Base-by-base conservation (phyloP, 495 filamentous ascomycete genomes). In the Tuber indicum region DNA sequence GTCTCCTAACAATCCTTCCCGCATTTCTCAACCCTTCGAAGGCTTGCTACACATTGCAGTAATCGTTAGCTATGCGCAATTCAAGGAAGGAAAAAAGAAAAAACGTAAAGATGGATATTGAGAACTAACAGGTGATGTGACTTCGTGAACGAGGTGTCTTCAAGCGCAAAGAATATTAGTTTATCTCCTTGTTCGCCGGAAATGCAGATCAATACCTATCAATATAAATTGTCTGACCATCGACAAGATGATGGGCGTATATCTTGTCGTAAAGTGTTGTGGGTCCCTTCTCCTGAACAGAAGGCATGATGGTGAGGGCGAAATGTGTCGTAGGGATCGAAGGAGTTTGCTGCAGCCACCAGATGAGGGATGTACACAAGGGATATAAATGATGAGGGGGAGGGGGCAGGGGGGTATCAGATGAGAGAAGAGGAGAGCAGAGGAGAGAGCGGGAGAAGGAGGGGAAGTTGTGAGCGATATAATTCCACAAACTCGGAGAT, bases 251-350 rank as follows among this genome's bases (percentile, higher is more conserved):
- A 85, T 90, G 90, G 78, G 92, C 89, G 84, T 98, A 91, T 84
- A 99, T 94, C 90, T 98, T 98, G 88, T 99, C 96, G 86, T 99
- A 98, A 84, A 97, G 90, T 83, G 94, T 98, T 86, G 91, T 91
- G 72, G 93, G 94, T 76, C 88, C 88, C 83, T 87, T 86, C 81
- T 92, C 91, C 26, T 78, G 66, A 81, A 91, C 92, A 83, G 87
- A 88, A 82, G 94, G 94, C 94, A 98, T 98, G 77, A 85, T 90
- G 84, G 16, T 75, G 23, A 69, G 85, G 80, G 78, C 43, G 75
- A 71, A 47, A 39, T 44, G 23, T 43, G 74, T 45, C 49, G 39
- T 41, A 42, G 58, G 39, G 19, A 44, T 36, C 16, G 58, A 36
- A 66, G 26, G 14, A 16, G 58, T 14, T 36, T 36, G 36, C 58